A percentile compares a stretch with the other conserved stretches of the same genome.
Conservation (phyloP, 2,329 filamentous ascomycete genomes). For the Botryotinia globosa region DNA sequence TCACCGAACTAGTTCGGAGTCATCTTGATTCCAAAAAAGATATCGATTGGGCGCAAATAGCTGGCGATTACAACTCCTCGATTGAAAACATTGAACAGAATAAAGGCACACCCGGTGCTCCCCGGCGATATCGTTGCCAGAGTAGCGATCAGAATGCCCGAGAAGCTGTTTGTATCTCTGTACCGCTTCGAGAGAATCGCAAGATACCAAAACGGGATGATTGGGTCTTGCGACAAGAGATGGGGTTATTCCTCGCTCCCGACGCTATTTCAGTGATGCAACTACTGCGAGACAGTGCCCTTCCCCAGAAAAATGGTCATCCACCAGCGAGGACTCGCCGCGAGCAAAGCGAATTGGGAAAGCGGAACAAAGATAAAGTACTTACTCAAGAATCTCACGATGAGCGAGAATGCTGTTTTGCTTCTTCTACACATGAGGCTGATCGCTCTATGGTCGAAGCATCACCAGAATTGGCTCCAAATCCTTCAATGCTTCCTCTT, state of each 20-base stretch:
- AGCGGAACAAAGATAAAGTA: no score
- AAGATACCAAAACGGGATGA: background rate
- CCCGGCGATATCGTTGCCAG: constrained; percentile 2
- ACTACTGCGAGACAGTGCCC: background rate
- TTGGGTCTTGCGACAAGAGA: background rate
- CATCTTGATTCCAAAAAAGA: background rate
- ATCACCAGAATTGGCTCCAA: background rate
- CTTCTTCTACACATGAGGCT: background rate
- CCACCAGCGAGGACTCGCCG: background rate
- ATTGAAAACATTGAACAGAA: background rate
- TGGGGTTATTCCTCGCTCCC: background rate
- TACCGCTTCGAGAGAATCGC: background rate
- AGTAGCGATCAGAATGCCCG: background rate
- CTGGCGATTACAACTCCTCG: background rate
- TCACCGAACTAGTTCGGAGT: background rate
- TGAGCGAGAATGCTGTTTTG: background rate
- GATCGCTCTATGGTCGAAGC: background rate
- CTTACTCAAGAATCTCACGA: no score
- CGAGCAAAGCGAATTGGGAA: background rate
- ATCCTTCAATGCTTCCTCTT: background rate
- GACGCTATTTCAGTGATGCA: background rate
- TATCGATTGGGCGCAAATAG: constrained; percentile 11
- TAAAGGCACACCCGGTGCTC: background rate
- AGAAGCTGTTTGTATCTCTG: constrained; percentile 9
- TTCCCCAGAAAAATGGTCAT: background rate